These are phyloP conservation scores for Suillus weaverae DNA, from an alignment of 768 basidiomycete species.

Conservation along the genomic window DNA sequence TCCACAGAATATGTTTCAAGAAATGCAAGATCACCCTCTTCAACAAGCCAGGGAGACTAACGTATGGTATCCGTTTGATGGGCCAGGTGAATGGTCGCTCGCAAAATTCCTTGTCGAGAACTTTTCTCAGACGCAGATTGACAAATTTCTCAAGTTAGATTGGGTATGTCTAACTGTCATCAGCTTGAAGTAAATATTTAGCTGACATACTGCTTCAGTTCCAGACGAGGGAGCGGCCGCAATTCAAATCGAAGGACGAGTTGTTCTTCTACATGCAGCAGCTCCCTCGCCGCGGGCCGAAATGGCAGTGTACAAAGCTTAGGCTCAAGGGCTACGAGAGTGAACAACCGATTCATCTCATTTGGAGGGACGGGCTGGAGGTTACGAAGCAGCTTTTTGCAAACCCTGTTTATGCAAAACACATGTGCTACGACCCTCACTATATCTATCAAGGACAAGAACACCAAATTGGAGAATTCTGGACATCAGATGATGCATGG, in stretches of 20 bases:
- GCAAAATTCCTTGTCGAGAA: constrained; percentile 27
- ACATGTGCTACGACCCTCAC: too few relatives aligned
- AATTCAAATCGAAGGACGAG: not conserved
- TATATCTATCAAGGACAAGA: too few relatives aligned
- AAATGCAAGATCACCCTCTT: not conserved
- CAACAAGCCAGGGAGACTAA: not conserved
- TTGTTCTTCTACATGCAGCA: not conserved
- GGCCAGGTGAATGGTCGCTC: constrained; percentile 33
- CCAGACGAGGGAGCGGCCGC: not conserved
- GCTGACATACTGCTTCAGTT: not conserved
- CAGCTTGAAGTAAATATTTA: not conserved
- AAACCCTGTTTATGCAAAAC: too few relatives aligned
- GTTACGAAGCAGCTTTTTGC: not conserved
- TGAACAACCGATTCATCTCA: not conserved
- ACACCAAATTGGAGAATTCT: too few relatives aligned
- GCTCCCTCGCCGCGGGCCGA: not conserved
- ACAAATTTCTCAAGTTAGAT: constrained; percentile 30
- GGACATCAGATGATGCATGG: too few relatives aligned
- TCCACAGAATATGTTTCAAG: not conserved
- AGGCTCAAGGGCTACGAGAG: not conserved
- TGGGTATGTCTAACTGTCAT: constrained; percentile 16
- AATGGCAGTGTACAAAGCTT: not conserved
- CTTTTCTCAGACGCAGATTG: constrained; percentile 19
- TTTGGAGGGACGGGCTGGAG: not conserved
- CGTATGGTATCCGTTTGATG: constrained; percentile 4